These are phyloP conservation scores for Encephalitozoon romaleae DNA, from an alignment of 371 early-diverging fungal species.

Conservation along the genomic window DNA sequence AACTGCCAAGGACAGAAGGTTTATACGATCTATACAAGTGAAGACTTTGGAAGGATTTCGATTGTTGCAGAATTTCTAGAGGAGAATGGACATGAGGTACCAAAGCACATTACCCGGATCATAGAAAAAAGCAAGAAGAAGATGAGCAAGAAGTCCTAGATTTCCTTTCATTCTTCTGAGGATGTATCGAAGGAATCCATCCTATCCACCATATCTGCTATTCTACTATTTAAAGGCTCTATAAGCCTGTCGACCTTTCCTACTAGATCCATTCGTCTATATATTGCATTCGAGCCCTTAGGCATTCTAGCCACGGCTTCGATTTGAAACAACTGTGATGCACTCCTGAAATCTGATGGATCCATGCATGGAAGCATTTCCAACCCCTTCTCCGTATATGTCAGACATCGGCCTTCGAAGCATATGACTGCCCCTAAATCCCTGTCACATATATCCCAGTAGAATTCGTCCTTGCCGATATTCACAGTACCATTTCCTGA, in stretches of 20 bases:
- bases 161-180: not conserved
- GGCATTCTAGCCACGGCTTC: not conserved
- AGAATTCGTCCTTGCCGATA: not conserved
- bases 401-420: not conserved
- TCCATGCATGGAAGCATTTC: not conserved
- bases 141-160: not conserved
- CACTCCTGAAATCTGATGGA: not conserved
- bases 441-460: not conserved
- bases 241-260: not conserved
- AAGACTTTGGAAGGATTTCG: conserved; percentile 11
- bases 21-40: conserved; percentile 34
- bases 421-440: not conserved
- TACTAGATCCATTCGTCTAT: not conserved
- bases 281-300: not conserved
- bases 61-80: not conserved
- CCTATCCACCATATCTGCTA: not conserved
- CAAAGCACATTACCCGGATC: not conserved
- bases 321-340: not conserved
- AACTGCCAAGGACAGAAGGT: conserved; percentile 36
- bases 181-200: not conserved
- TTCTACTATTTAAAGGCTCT: not conserved
- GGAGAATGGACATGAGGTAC: conserved; percentile 8
- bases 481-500: not conserved
- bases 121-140: not conserved
- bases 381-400: not conserved